These are phyloP conservation scores for Claviceps pazoutovae DNA, from an alignment of 2,329 filamentous ascomycete species.

Conservation along the genomic window DNA sequence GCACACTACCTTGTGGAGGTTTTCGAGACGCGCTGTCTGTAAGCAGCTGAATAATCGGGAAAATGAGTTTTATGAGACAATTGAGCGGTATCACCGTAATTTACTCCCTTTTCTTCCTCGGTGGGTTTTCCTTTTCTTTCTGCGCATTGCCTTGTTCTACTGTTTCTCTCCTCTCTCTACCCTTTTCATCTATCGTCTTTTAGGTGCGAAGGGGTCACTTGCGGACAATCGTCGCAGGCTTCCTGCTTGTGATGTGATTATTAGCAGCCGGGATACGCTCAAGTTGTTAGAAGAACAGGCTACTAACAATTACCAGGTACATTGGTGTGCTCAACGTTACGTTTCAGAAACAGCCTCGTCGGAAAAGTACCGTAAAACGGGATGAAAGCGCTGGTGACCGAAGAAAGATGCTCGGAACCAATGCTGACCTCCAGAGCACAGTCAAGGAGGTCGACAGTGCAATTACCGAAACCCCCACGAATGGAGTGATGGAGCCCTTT, in stretches of 20 bases:
- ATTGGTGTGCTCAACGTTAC: conserved; percentile 96
- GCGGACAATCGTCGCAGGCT: not conserved
- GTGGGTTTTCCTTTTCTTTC: conserved; percentile 26
- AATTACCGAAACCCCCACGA: conserved; percentile 4
- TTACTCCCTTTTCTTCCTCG: conserved; percentile 83
- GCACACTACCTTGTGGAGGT: conserved; percentile 90
- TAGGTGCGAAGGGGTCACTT: too few relatives aligned
- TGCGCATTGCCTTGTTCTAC: not conserved
- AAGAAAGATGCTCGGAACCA: conserved; percentile 21
- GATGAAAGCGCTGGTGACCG: conserved; percentile 29
- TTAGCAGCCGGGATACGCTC: not conserved
- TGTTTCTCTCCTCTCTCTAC: not conserved
- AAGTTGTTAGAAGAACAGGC: not conserved
- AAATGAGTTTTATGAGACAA: conserved; percentile 96
- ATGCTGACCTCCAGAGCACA: not conserved
- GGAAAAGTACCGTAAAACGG: conserved; percentile 39
- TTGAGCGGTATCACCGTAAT: conserved; percentile 81
- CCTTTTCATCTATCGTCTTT: not conserved
- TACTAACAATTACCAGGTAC: conserved; percentile 44
- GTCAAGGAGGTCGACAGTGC: conserved; percentile 3
- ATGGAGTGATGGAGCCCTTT: conserved; percentile 9
- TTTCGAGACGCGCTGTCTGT: conserved; percentile 88
- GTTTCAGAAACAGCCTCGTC: conserved; percentile 70
- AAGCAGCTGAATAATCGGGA: conserved; percentile 97
- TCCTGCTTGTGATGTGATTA: not conserved